Evolutionary conservation across 495 filamentous ascomycete species (phyloP), one percentile per base, ranked within the genome.

Genomic region (Tuber umbilicatum): DNA sequence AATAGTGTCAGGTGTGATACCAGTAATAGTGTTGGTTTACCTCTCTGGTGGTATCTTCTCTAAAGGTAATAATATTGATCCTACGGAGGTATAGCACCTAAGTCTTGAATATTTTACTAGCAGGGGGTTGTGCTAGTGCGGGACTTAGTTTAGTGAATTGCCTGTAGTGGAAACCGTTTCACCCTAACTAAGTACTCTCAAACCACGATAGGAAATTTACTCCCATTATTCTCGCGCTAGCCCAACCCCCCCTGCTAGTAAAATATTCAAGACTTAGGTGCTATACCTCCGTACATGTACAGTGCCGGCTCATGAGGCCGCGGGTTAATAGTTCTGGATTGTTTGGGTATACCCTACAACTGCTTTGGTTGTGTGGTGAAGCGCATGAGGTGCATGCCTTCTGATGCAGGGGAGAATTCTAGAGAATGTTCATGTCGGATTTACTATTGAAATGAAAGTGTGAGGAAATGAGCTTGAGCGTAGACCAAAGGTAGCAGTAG

Each of bases 51-150:
- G 91, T 83, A 35, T 89, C 90, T 77, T 87, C 85, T 67, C 91
- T 84, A 79, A 93, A 91, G 5, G 92, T 93, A 76, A 93, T 92
- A 78, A 93, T 92, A 78, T 93, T 93, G 47, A 93, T 91, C 70
- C 91, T 84, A 19, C 90, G n/a, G n/a, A n/a, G n/a, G n/a, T n/a
- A n/a, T n/a, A n/a, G n/a, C n/a, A n/a, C n/a, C n/a, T n/a, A n/a
- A n/a, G n/a, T n/a, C n/a, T n/a, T n/a, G n/a, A n/a, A n/a, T n/a
- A n/a, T n/a, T n/a, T n/a, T n/a, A n/a, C n/a, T n/a, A n/a, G n/a
- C n/a, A n/a, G n/a, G n/a, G n/a, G n/a, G n/a, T n/a, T n/a, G n/a
- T n/a, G n/a, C n/a, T n/a, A n/a, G n/a, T n/a, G n/a, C n/a, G n/a
- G n/a, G n/a, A n/a, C n/a, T n/a, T n/a, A n/a, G n/a, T n/a, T n/a